Conservation (phyloP, 768 basidiomycete genomes). For the Pleurotus cornucopiae region DNA sequence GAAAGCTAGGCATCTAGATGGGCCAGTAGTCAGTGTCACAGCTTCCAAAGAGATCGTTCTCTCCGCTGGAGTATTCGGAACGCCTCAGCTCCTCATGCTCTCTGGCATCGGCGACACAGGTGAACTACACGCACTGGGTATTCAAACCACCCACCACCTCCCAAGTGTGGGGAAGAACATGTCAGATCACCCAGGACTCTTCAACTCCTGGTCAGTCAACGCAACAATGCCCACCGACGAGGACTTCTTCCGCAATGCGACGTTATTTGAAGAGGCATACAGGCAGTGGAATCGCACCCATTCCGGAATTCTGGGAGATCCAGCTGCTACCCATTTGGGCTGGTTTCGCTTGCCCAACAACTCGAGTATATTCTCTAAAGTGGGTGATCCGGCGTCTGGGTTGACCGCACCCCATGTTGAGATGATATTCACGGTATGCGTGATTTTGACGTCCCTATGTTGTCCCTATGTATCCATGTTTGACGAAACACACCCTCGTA, state of each 20-base stretch:
- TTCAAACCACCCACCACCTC: conserved; percentile 9
- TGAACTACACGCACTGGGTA: conserved; percentile 5
- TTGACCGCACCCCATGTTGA: conserved; percentile 30
- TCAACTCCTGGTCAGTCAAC: conserved; percentile 4
- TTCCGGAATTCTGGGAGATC: conserved; percentile 15
- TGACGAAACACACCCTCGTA: background rate
- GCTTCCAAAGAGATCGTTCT: conserved; percentile 22
- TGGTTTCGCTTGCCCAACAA: conserved; percentile 21
- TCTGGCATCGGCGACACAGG: conserved; percentile 21
- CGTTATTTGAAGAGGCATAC: conserved; percentile 8
- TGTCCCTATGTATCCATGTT: no score
- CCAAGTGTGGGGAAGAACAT: conserved; percentile 25
- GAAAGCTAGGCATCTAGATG: background rate
- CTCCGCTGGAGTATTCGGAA: conserved; percentile 23
- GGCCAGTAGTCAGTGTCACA: conserved; percentile 5
- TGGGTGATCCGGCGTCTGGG: conserved; percentile 31
- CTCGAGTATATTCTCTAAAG: conserved; percentile 22
- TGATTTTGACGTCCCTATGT: no score
- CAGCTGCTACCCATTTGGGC: conserved; percentile 8
- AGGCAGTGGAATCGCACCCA: conserved; percentile 14
- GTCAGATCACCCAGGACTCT: conserved; percentile 16
- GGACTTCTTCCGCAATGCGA: conserved; percentile 9
- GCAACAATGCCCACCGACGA: conserved; percentile 11
- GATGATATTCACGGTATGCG: conserved; percentile 24
- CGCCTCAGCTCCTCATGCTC: conserved; percentile 18